Conservation (phyloP, 139 green algal genomes). For the Auxenochlorella pyrenoidosa region DNA sequence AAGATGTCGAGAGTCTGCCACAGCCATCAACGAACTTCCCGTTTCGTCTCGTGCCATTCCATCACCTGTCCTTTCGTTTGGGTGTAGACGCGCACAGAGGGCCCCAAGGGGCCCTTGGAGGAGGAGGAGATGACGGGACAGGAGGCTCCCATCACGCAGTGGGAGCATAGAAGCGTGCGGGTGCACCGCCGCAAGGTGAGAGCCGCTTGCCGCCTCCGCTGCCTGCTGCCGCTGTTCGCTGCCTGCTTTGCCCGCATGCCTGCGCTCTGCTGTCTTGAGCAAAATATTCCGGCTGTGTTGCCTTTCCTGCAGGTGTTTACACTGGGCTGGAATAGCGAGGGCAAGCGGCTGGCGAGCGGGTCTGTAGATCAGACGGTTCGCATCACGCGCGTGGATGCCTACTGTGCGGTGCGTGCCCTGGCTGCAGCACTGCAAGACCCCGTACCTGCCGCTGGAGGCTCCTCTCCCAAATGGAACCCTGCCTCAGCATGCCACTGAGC, state of each 20-base stretch:
- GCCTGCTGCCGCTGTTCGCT: no score
- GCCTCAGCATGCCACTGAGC: no score
- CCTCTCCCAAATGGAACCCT: no score
- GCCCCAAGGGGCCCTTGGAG: background rate
- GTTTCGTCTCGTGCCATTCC: background rate
- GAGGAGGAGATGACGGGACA: background rate
- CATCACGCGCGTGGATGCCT: slow-evolving; percentile 26
- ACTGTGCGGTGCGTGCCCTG: slow-evolving; percentile 11
- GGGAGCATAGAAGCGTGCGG: slow-evolving; percentile 19
- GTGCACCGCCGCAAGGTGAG: slow-evolving; percentile 42
- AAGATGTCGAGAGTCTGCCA: no score
- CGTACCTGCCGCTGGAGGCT: no score
- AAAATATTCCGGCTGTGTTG: background rate
- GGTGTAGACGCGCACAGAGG: no score
- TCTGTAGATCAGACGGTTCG: slow-evolving; percentile 45
- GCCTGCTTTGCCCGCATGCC: no score
- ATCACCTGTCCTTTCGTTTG: background rate
- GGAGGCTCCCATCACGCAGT: slow-evolving; percentile 21
- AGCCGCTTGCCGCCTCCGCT: background rate
- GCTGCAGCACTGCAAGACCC: no score
- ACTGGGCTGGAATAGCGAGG: slow-evolving; percentile 42
- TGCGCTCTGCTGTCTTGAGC: background rate
- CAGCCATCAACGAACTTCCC: no score
- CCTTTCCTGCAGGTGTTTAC: slow-evolving; percentile 34
- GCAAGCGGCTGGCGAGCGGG: slow-evolving; percentile 44